phyloP scores from a whole-genome alignment of 257 asterid genomes.

The Lithospermum erythrorhizon region DNA sequence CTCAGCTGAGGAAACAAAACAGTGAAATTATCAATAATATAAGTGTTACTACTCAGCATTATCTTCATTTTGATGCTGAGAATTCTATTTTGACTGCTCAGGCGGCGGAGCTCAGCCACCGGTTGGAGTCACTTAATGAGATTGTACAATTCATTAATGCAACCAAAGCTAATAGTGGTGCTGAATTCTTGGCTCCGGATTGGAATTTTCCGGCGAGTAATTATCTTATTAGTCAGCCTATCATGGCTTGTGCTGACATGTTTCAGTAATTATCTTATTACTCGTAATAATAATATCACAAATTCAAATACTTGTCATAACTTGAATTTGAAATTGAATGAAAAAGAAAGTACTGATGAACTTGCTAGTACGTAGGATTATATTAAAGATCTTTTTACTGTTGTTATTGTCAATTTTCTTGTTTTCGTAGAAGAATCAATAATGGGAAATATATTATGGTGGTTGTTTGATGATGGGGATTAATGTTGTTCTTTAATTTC shows the following conservation, averaged over 20 bases:
- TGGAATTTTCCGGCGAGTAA: conserved; percentile 33
- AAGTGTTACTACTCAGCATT: conserved; percentile 41
- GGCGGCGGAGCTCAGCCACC: conserved; percentile 56
- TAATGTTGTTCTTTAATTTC: too few species aligned
- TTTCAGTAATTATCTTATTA: too few species aligned
- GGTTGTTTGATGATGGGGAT: conserved; percentile 9
- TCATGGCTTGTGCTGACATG: conserved; percentile 45
- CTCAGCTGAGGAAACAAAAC: conserved; percentile 46
- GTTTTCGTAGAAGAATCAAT: too few species aligned
- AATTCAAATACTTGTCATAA: too few species aligned
- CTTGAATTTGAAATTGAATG: too few species aligned
- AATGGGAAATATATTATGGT: neutral
- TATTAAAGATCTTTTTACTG: neutral
- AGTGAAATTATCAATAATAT: conserved; percentile 40
- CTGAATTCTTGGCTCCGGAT: conserved; percentile 6
- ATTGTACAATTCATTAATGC: conserved; percentile 30
- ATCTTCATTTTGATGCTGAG: conserved; percentile 51
- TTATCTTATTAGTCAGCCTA: conserved; percentile 39
- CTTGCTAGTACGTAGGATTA: conserved; percentile 11
- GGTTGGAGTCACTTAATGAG: conserved; percentile 63
- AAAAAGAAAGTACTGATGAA: conserved; percentile 1
- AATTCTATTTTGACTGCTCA: conserved; percentile 74
- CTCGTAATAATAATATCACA: too few species aligned
- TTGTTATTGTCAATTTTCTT: neutral
- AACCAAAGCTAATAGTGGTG: neutral